A percentile compares a stretch with the other conserved stretches of the same genome.
Evolutionary conservation across 495 filamentous ascomycete species (phyloP).

Genomic region (Annulohypoxylon nitens): DNA sequence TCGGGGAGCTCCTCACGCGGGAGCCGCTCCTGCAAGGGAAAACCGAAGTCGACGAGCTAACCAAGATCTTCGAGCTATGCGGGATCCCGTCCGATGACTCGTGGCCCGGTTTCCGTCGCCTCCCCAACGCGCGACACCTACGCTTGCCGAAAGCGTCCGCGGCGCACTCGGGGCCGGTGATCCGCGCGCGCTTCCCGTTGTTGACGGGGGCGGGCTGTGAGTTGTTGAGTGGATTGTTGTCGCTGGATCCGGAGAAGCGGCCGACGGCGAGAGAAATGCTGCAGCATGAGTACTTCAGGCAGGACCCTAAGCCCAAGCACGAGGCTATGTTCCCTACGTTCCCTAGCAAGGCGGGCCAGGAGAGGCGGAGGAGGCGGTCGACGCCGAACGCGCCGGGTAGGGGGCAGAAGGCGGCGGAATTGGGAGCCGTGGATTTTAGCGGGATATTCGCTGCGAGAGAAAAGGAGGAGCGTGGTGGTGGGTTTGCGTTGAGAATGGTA

Average conservation of each 20-base stretch:
- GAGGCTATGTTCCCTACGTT: slow-evolving; percentile 92
- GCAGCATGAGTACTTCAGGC: slow-evolving; percentile 84
- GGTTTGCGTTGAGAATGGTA: slow-evolving; percentile 83
- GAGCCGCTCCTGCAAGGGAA: slow-evolving; percentile 90
- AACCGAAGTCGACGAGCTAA: slow-evolving; percentile 89
- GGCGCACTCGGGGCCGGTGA: slow-evolving; percentile 55
- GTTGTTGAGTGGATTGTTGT: slow-evolving; percentile 76
- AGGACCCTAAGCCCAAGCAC: slow-evolving; percentile 89
- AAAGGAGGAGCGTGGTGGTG: slow-evolving; percentile 80
- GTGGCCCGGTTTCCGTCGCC: slow-evolving; percentile 88
- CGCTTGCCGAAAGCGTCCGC: slow-evolving; percentile 73
- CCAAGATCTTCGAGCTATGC: slow-evolving; percentile 85
- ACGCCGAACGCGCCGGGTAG: slow-evolving; percentile 90
- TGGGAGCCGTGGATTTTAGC: slow-evolving; percentile 79
- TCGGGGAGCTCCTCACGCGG: slow-evolving; percentile 88
- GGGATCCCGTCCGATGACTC: slow-evolving; percentile 87
- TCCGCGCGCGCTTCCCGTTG: slow-evolving; percentile 83
- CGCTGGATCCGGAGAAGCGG: slow-evolving; percentile 78
- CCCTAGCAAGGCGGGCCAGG: slow-evolving; percentile 93
- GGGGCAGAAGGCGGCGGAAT: slow-evolving; percentile 76
- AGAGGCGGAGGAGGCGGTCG: slow-evolving; percentile 77
- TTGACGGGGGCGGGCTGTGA: slow-evolving; percentile 80
- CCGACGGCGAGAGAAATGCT: slow-evolving; percentile 75
- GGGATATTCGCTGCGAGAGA: slow-evolving; percentile 80
- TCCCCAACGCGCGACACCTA: slow-evolving; percentile 89